A percentile compares a stretch with the other conserved stretches of the same genome.
Conservation (phyloP, 2,329 filamentous ascomycete species). For the Microthyrium microscopicum region DNA sequence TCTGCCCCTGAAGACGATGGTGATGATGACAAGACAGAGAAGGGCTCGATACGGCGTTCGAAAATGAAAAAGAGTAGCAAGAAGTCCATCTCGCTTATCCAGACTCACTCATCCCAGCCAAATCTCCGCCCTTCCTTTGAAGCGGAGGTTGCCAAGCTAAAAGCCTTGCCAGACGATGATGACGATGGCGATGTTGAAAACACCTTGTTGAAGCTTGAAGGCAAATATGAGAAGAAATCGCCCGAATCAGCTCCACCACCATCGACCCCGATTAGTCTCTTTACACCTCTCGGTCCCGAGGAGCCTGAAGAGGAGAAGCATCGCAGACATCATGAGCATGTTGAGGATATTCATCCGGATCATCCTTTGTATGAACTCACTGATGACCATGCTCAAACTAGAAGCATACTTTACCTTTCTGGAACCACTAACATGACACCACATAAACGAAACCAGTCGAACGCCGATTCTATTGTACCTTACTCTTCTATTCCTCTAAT, state of each 20-base stretch:
- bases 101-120: conserved; percentile 39
- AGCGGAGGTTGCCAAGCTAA: conserved; percentile 70
- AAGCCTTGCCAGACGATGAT: conserved; percentile 69
- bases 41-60: conserved; percentile 1
- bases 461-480: conserved; percentile 51
- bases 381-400: conserved; percentile 15
- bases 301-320: background rate
- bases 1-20: background rate
- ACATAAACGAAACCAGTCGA: conserved; percentile 12
- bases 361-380: conserved; percentile 1
- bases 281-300: no score
- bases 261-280: conserved; percentile 61
- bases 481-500: conserved; percentile 64
- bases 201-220: conserved; percentile 82
- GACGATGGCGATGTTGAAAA: conserved; percentile 73
- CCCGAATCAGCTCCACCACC: conserved; percentile 36
- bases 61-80: conserved; percentile 5
- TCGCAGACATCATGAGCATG: conserved; percentile 5
- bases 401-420: conserved; percentile 18
- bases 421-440: background rate
- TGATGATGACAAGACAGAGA: background rate
- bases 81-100: conserved; percentile 25
- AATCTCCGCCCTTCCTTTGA: conserved; percentile 59
- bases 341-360: conserved; percentile 8
- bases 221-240: conserved; percentile 47